These are phyloP conservation scores for Thelonectria olida DNA, from an alignment of 2,329 filamentous ascomycete genomes.

Conservation along the genomic window DNA sequence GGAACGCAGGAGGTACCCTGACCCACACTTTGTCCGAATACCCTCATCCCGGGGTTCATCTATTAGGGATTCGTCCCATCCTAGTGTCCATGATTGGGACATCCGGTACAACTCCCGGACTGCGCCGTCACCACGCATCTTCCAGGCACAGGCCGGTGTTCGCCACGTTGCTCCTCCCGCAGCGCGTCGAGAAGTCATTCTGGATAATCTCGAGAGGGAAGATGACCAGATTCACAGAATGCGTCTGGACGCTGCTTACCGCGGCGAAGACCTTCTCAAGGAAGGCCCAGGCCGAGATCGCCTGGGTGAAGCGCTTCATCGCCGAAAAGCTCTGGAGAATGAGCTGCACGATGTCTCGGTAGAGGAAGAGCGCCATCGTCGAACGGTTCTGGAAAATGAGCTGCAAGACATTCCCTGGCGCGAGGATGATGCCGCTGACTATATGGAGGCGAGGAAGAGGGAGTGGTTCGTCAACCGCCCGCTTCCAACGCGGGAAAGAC, in stretches of 20 bases:
- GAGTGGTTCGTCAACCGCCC: neutral
- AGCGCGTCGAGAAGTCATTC: slow-evolving; percentile 27
- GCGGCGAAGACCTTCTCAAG: slow-evolving; percentile 14
- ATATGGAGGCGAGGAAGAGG: neutral
- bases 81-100: slow-evolving; percentile 1
- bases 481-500: neutral
- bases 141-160: slow-evolving; percentile 23
- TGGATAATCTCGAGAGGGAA: slow-evolving; percentile 7
- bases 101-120: slow-evolving; percentile 9
- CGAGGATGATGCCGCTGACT: neutral
- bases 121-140: slow-evolving; percentile 27
- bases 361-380: slow-evolving; percentile 25
- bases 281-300: slow-evolving; percentile 29
- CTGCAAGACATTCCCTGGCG: slow-evolving; percentile 1
- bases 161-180: slow-evolving; percentile 29
- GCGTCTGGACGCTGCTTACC: slow-evolving; percentile 20
- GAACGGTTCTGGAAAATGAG: slow-evolving; percentile 21
- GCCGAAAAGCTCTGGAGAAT: slow-evolving; percentile 22
- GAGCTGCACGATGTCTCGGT: slow-evolving; percentile 11
- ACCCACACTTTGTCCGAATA: neutral
- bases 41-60: neutral
- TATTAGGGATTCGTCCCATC: neutral
- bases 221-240: slow-evolving; percentile 29
- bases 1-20: neutral
- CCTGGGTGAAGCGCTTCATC: slow-evolving; percentile 23